Conservation (phyloP, 2,329 filamentous ascomycete species). For the Saccharata proteae region DNA sequence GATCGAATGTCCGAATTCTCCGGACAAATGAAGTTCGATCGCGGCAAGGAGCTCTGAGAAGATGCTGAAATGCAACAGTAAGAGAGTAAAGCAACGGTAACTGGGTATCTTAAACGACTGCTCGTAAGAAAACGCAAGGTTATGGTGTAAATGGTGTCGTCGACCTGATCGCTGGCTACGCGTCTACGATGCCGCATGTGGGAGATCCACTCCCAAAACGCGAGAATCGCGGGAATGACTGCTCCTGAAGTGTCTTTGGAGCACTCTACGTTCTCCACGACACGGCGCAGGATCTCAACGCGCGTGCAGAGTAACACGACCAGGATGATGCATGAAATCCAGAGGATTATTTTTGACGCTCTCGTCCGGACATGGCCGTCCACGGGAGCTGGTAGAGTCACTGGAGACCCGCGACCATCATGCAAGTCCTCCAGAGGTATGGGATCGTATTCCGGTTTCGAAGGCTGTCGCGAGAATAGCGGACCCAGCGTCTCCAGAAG, state of each 20-base stretch:
- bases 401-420: neutral
- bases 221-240: neutral
- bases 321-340: no score
- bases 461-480: neutral
- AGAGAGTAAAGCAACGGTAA: neutral
- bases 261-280: slow-evolving; percentile 21
- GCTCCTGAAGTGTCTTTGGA: slow-evolving; percentile 4
- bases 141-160: slow-evolving; percentile 2
- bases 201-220: slow-evolving; percentile 3
- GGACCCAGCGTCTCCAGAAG: slow-evolving; percentile 2
- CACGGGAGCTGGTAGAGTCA: no score
- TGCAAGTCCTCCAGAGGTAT: slow-evolving; percentile 15
- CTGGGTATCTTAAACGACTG: slow-evolving; percentile 1
- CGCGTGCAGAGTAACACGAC: slow-evolving; percentile 20
- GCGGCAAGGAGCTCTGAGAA: no score
- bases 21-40: no score
- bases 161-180: slow-evolving; percentile 2
- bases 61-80: slow-evolving; percentile 2
- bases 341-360: no score
- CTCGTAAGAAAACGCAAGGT: neutral
- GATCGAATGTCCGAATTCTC: no score
- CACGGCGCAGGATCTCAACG: slow-evolving; percentile 19
- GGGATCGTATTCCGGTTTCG: slow-evolving; percentile 15
- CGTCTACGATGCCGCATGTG: neutral
- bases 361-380: no score